phyloP scores from a whole-genome alignment of 805 yeast species.

The Wickerhamomyces strasburgensis region DNA sequence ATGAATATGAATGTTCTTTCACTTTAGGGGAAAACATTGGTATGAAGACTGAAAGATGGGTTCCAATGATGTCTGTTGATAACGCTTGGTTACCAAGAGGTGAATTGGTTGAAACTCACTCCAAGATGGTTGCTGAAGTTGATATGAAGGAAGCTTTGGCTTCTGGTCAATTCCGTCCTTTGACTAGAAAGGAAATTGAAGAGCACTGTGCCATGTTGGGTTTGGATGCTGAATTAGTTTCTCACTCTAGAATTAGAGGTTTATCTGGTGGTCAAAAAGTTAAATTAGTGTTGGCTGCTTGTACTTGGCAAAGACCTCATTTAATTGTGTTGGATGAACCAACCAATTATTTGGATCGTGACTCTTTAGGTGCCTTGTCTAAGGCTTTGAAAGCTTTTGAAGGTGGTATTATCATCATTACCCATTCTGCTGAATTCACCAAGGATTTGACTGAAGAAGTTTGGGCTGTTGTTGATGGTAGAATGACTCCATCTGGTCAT shows the following conservation, averaged over 20 bases:
- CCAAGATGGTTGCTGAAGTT: slow-evolving; percentile 99
- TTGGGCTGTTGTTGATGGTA: slow-evolving; percentile 99
- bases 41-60: slow-evolving; percentile 99
- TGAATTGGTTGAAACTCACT: slow-evolving; percentile 93
- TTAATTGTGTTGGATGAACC: slow-evolving; percentile 99
- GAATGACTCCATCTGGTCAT: slow-evolving; percentile 99
- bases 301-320: slow-evolving; percentile 99
- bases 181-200: slow-evolving; percentile 99
- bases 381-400: slow-evolving; percentile 98
- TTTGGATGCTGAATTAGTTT: slow-evolving; percentile 97
- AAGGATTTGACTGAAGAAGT: slow-evolving; percentile 99
- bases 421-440: slow-evolving; percentile 99
- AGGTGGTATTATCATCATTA: slow-evolving; percentile 99
- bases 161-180: slow-evolving; percentile 99
- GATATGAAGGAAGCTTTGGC: slow-evolving; percentile 99
- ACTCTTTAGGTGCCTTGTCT: slow-evolving; percentile 98
- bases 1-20: slow-evolving; percentile 99
- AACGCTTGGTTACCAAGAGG: slow-evolving; percentile 99
- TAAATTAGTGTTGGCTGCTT: slow-evolving; percentile 98
- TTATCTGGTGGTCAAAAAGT: slow-evolving; percentile 99
- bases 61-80: slow-evolving; percentile 99
- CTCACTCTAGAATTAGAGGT: slow-evolving; percentile 99
- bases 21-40: slow-evolving; percentile 97
- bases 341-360: slow-evolving; percentile 98
- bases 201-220: slow-evolving; percentile 98